These are phyloP conservation scores for Arctium minus DNA, from an alignment of 129 eudicot genomes.

Conservation along the genomic window DNA sequence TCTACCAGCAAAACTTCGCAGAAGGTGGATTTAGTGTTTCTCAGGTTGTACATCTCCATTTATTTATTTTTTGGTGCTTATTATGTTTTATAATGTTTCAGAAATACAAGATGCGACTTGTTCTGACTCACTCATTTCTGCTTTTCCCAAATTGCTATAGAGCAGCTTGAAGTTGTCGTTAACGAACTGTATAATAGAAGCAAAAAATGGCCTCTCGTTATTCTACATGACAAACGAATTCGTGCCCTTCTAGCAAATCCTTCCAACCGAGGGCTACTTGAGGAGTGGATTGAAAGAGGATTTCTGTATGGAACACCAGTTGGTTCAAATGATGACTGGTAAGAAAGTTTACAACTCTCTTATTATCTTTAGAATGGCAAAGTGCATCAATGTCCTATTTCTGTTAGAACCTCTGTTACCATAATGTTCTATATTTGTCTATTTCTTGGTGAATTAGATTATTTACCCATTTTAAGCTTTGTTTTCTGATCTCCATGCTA, in stretches of 20 bases:
- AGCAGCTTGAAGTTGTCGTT: constrained; percentile 88
- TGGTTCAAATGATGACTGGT: constrained; percentile 99
- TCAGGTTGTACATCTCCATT: constrained; percentile 55
- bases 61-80: background rate
- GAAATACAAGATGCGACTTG: background rate
- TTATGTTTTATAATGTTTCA: background rate
- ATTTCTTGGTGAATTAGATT: background rate
- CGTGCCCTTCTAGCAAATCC: constrained; percentile 62
- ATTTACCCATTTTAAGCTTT: background rate
- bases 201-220: constrained; percentile 87
- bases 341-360: background rate
- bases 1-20: constrained; percentile 88
- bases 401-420: background rate
- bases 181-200: constrained; percentile 61
- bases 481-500: background rate
- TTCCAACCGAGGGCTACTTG: constrained; percentile 51
- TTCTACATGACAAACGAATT: constrained; percentile 79
- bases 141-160: constrained; percentile 38
- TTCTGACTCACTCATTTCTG: constrained; percentile 12
- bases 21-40: constrained; percentile 90
- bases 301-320: constrained; percentile 75
- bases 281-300: constrained; percentile 66
- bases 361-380: background rate
- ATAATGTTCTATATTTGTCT: background rate
- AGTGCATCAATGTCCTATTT: background rate